Evolutionary conservation across 2,329 filamentous ascomycete genomes (phyloP).

Genomic region (Beauveria sp.): DNA sequence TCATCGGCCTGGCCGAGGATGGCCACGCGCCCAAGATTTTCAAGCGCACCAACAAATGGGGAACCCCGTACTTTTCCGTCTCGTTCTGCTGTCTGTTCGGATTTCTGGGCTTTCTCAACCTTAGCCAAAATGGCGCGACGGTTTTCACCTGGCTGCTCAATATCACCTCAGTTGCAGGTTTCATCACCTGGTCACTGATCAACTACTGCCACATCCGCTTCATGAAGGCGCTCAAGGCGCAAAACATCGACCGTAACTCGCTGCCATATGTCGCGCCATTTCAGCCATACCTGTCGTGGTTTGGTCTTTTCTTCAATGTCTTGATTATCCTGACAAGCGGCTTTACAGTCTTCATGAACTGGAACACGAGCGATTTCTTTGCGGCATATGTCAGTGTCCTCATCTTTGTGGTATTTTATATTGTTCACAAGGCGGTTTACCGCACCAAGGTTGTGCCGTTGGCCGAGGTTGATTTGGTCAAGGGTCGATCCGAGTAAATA

Average conservation of each 20-base stretch:
- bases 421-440: slow-evolving; percentile 50
- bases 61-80: slow-evolving; percentile 58
- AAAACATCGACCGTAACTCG: slow-evolving; percentile 47
- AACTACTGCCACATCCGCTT: slow-evolving; percentile 57
- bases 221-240: slow-evolving; percentile 49
- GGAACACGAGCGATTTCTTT: slow-evolving; percentile 55
- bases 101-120: slow-evolving; percentile 60
- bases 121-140: slow-evolving; percentile 46
- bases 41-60: slow-evolving; percentile 49
- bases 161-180: slow-evolving; percentile 59
- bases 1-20: slow-evolving; percentile 58
- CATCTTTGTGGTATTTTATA: slow-evolving; percentile 51
- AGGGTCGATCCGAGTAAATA: slow-evolving; percentile 17
- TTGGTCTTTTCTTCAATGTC: slow-evolving; percentile 57
- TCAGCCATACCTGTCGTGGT: slow-evolving; percentile 58
- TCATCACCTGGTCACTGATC: slow-evolving; percentile 65
- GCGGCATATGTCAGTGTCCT: slow-evolving; percentile 57
- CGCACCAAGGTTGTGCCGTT: slow-evolving; percentile 31
- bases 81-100: slow-evolving; percentile 45
- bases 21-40: slow-evolving; percentile 55
- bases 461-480: slow-evolving; percentile 27
- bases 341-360: slow-evolving; percentile 60
- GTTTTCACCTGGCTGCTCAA: slow-evolving; percentile 70
- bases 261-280: slow-evolving; percentile 55
- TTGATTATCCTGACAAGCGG: slow-evolving; percentile 61